A percentile compares a stretch with the other conserved stretches of the same genome.
Conservation (phyloP, 1,139 yeast genomes). For the Blastobotrys apis region DNA sequence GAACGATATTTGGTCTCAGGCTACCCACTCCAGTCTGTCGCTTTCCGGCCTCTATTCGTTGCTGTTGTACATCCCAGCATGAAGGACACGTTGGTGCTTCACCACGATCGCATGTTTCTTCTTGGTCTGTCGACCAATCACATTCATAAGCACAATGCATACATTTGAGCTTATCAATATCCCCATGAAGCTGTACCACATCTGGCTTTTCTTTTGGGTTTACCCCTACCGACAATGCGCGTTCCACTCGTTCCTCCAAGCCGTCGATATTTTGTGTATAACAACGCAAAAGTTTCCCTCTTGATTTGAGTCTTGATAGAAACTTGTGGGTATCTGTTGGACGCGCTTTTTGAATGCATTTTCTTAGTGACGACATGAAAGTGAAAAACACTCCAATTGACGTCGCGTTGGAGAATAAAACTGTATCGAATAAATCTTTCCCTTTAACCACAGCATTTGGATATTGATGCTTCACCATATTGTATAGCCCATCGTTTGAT, state of each 20-base stretch:
- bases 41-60: slow-evolving; percentile 57
- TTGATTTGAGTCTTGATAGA: slow-evolving; percentile 58
- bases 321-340: slow-evolving; percentile 86
- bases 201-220: slow-evolving; percentile 36
- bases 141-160: slow-evolving; percentile 58
- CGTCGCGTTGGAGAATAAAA: slow-evolving; percentile 64
- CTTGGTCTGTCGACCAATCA: slow-evolving; percentile 58
- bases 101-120: slow-evolving; percentile 46
- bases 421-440: slow-evolving; percentile 83
- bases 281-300: slow-evolving; percentile 70
- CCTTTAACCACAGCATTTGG: slow-evolving; percentile 68
- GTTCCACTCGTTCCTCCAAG: slow-evolving; percentile 48
- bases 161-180: slow-evolving; percentile 69
- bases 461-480: slow-evolving; percentile 59
- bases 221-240: slow-evolving; percentile 12
- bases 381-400: slow-evolving; percentile 70
- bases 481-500: slow-evolving; percentile 77
- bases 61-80: slow-evolving; percentile 51
- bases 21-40: slow-evolving; percentile 59
- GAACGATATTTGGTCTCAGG: slow-evolving; percentile 67
- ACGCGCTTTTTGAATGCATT: slow-evolving; percentile 56
- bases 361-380: slow-evolving; percentile 70
- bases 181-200: slow-evolving; percentile 89
- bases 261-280: slow-evolving; percentile 79
- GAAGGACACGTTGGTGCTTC: slow-evolving; percentile 59